phyloP scores from a whole-genome alignment of 768 basidiomycete genomes.

The Auricularia sp. region DNA sequence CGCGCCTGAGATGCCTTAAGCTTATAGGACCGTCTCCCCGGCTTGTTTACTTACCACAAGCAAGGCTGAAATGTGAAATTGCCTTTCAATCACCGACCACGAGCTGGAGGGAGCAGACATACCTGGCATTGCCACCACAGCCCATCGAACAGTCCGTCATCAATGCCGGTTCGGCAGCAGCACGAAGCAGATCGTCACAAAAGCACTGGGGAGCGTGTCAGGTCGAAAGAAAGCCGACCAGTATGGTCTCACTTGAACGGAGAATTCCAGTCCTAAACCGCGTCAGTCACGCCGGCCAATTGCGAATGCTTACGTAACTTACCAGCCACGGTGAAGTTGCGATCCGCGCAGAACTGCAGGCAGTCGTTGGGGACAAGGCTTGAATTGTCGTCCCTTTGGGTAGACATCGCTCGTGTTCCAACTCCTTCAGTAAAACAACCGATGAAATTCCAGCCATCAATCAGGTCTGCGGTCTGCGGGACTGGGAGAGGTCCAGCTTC shows the following conservation, averaged over 20 bases:
- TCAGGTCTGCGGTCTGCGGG: constrained; percentile 41
- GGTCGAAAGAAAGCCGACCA: constrained; percentile 28
- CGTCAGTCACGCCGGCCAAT: constrained; percentile 33
- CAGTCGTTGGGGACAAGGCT: background rate
- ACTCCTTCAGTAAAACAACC: constrained; percentile 37
- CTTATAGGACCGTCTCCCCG: too few species aligned
- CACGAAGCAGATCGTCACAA: constrained; percentile 52
- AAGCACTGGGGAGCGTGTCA: constrained; percentile 25
- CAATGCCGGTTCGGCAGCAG: constrained; percentile 37
- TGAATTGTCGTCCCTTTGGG: background rate
- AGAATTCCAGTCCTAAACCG: constrained; percentile 61
- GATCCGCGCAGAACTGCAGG: background rate
- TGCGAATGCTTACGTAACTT: background rate
- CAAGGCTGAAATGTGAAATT: background rate
- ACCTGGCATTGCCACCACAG: constrained; percentile 62
- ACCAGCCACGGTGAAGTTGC: background rate
- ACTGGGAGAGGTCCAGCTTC: constrained; percentile 21
- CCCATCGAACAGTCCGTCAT: constrained; percentile 57
- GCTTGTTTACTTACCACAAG: background rate
- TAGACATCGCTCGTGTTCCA: background rate
- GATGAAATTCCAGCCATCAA: constrained; percentile 46
- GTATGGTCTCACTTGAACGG: constrained; percentile 20
- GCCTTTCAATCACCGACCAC: too few species aligned
- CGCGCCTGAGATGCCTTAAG: constrained; percentile 32
- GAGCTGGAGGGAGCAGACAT: constrained; percentile 14